Conservation (phyloP, 2,329 filamentous ascomycete genomes). For the Colletotrichum kahawae region DNA sequence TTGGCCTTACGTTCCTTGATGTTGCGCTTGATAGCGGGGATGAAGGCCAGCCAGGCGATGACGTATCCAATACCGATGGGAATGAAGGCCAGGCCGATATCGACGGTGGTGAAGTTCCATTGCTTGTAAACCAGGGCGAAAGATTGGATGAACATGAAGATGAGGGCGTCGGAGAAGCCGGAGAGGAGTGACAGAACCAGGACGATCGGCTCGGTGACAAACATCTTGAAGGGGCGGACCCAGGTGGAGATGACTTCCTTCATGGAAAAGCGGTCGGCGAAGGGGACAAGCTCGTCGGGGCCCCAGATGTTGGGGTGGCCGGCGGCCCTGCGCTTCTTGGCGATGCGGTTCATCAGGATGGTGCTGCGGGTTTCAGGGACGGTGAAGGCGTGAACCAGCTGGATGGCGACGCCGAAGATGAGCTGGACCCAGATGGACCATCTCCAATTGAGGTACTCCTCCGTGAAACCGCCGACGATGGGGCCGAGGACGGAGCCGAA, state of each 20-base stretch:
- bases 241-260: slow-evolving; percentile 62
- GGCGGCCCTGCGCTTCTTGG: slow-evolving; percentile 72
- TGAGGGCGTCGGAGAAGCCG: slow-evolving; percentile 76
- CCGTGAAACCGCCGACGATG: slow-evolving; percentile 78
- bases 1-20: slow-evolving; percentile 54
- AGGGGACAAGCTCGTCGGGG: slow-evolving; percentile 72
- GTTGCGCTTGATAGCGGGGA: slow-evolving; percentile 61
- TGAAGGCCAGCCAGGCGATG: slow-evolving; percentile 64
- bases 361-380: slow-evolving; percentile 82
- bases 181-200: slow-evolving; percentile 72
- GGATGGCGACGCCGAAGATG: slow-evolving; percentile 75
- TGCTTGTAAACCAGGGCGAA: slow-evolving; percentile 72
- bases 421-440: slow-evolving; percentile 86
- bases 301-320: slow-evolving; percentile 71
- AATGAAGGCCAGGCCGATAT: slow-evolving; percentile 66
- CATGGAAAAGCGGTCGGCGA: slow-evolving; percentile 61
- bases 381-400: slow-evolving; percentile 68
- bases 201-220: slow-evolving; percentile 77
- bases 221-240: slow-evolving; percentile 74
- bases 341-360: slow-evolving; percentile 79
- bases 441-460: slow-evolving; percentile 69
- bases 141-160: slow-evolving; percentile 79
- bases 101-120: slow-evolving; percentile 65
- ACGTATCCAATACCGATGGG: slow-evolving; percentile 72
- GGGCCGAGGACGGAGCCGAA: slow-evolving; percentile 79